These are phyloP conservation scores for Barnettozyma siamensis DNA, from an alignment of 805 yeast species.

Conservation along the genomic window DNA sequence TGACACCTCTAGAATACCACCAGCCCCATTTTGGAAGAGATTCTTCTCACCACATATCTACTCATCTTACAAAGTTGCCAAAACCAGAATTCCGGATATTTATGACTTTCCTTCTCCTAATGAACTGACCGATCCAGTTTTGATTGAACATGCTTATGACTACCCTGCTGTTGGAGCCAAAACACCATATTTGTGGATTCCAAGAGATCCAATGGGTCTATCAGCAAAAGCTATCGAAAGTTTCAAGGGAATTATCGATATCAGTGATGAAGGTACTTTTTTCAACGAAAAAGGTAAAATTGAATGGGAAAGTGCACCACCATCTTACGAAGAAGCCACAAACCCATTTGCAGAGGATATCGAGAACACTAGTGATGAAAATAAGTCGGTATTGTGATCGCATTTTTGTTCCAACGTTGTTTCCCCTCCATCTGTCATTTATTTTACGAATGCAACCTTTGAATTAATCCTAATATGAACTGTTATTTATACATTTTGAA, in stretches of 20 bases:
- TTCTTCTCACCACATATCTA: conserved; percentile 53
- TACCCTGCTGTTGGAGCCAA: conserved; percentile 66
- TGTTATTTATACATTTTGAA: too few species aligned
- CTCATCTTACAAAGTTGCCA: conserved; percentile 41
- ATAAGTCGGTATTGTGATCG: not conserved
- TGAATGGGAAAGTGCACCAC: conserved; percentile 48
- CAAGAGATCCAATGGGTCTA: conserved; percentile 83
- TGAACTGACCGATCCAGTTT: conserved; percentile 30
- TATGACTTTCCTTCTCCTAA: conserved; percentile 45
- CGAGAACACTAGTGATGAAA: not conserved
- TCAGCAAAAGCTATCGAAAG: conserved; percentile 54
- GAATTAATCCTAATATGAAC: not conserved
- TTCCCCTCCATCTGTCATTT: too few species aligned
- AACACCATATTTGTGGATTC: conserved; percentile 85
- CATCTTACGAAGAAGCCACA: conserved; percentile 28
- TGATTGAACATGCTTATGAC: conserved; percentile 59
- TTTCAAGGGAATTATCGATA: conserved; percentile 49
- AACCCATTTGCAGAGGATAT: too few species aligned
- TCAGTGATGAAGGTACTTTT: conserved; percentile 63
- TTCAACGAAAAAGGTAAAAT: conserved; percentile 47
- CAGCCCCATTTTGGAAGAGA: conserved; percentile 38
- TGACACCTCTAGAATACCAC: conserved; percentile 26
- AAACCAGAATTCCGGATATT: conserved; percentile 52
- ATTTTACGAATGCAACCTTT: not conserved
- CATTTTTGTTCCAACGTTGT: too few species aligned